These are phyloP conservation scores for Solanum paucissectum DNA, from an alignment of 257 asterid genomes.

Conservation along the genomic window DNA sequence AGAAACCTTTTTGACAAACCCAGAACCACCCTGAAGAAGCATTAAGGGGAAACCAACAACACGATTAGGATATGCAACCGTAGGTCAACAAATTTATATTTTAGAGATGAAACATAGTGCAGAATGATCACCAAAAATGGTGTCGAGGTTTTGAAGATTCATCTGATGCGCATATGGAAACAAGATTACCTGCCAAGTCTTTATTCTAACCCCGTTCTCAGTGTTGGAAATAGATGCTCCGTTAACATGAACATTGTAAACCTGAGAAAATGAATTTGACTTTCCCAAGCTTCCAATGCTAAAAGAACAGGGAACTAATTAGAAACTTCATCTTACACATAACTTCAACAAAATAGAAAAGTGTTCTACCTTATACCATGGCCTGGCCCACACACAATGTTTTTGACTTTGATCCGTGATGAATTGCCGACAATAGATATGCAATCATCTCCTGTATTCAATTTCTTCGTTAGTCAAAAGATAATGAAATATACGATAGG, in stretches of 20 bases:
- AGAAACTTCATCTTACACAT: neutral
- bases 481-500: neutral
- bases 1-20: slow-evolving; percentile 46
- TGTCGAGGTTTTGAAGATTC: neutral
- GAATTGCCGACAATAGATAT: slow-evolving; percentile 87
- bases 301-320: slow-evolving; percentile 1
- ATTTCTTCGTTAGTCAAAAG: neutral
- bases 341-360: neutral
- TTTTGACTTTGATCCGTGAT: slow-evolving; percentile 35
- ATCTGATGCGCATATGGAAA: neutral
- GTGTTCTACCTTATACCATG: slow-evolving; percentile 76
- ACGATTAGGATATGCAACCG: neutral
- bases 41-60: neutral
- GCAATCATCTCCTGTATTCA: slow-evolving; percentile 76
- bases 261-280: slow-evolving; percentile 29
- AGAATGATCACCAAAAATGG: neutral
- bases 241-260: slow-evolving; percentile 46
- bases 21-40: slow-evolving; percentile 71
- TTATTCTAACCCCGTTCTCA: slow-evolving; percentile 72
- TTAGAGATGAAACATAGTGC: neutral
- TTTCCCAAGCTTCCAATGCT: slow-evolving; percentile 93
- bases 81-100: neutral
- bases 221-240: slow-evolving; percentile 45
- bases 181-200: slow-evolving; percentile 77
- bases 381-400: slow-evolving; percentile 53